A percentile compares a stretch with the other conserved stretches of the same genome.
phyloP scores from a whole-genome alignment of 2,329 filamentous ascomycete genomes.

The Fusarium ramigenum region DNA sequence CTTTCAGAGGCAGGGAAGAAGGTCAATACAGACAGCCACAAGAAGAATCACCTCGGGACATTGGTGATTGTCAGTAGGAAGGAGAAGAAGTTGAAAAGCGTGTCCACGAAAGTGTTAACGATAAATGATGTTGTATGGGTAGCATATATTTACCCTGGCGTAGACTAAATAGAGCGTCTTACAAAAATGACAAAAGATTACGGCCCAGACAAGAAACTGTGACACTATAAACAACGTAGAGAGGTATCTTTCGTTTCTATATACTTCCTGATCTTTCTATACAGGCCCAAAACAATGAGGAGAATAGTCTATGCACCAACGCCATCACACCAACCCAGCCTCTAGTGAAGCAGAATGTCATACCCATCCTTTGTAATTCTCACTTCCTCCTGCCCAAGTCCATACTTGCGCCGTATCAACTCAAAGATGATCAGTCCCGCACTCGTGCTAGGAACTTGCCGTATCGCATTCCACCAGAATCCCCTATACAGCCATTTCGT shows the following conservation, averaged over 20 bases:
- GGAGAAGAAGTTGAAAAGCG: neutral
- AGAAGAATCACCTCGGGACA: no score
- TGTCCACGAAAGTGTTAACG: no score
- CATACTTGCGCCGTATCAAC: conserved; percentile 77
- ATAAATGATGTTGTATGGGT: neutral
- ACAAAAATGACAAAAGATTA: neutral
- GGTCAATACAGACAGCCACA: no score
- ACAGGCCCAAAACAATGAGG: conserved; percentile 19
- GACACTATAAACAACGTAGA: neutral
- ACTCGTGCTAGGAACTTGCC: conserved; percentile 80
- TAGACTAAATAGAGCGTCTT: neutral
- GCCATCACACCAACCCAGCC: conserved; percentile 6
- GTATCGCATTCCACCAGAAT: conserved; percentile 76
- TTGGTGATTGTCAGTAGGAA: neutral
- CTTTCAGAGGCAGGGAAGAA: neutral
- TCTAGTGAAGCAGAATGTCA: conserved; percentile 68
- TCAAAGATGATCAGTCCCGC: conserved; percentile 84
- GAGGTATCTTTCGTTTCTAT: conserved; percentile 9
- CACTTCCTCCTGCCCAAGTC: conserved; percentile 68
- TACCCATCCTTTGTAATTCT: conserved; percentile 75
- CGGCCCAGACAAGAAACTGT: neutral
- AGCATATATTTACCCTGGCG: neutral
- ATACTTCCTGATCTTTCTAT: neutral
- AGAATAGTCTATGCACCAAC: conserved; percentile 26
- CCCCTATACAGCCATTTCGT: conserved; percentile 73